Conservation (phyloP, 371 early-diverging fungal genomes). For the Actinomortierella ambigua region DNA sequence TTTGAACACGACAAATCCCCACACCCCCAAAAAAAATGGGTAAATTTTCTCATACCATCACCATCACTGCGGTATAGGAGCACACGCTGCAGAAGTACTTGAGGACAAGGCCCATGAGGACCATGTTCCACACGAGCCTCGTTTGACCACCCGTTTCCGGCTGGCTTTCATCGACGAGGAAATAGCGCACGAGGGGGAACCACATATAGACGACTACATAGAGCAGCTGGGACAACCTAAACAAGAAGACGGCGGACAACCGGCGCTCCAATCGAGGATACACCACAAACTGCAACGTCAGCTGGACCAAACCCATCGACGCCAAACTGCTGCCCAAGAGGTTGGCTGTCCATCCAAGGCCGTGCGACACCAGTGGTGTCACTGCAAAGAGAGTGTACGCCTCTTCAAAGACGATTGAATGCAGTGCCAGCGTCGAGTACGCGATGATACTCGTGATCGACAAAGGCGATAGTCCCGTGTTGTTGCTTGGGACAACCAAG, state of each 20-base stretch:
- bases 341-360: constrained; percentile 51
- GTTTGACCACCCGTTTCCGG: constrained; percentile 17
- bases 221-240: constrained; percentile 46
- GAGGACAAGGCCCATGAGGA: constrained; percentile 49
- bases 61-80: constrained; percentile 65
- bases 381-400: constrained; percentile 55
- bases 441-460: constrained; percentile 48
- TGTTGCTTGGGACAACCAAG: constrained; percentile 18
- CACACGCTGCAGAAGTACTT: constrained; percentile 58
- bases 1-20: too few relatives aligned
- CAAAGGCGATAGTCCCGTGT: constrained; percentile 21
- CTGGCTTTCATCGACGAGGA: constrained; percentile 27
- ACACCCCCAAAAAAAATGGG: constrained; percentile 1
- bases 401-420: constrained; percentile 78
- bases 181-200: constrained; percentile 50
- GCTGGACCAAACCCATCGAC: constrained; percentile 54
- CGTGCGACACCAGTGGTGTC: constrained; percentile 45
- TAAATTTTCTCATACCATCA: constrained; percentile 50
- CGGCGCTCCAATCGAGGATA: constrained; percentile 58
- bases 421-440: constrained; percentile 64
- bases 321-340: constrained; percentile 54
- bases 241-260: constrained; percentile 47
- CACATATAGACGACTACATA: constrained; percentile 50
- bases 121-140: constrained; percentile 33
- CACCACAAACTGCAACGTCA: constrained; percentile 55